Evolutionary conservation across 2,329 filamentous ascomycete genomes (phyloP).

Genomic region (Bipolaris cookei): DNA sequence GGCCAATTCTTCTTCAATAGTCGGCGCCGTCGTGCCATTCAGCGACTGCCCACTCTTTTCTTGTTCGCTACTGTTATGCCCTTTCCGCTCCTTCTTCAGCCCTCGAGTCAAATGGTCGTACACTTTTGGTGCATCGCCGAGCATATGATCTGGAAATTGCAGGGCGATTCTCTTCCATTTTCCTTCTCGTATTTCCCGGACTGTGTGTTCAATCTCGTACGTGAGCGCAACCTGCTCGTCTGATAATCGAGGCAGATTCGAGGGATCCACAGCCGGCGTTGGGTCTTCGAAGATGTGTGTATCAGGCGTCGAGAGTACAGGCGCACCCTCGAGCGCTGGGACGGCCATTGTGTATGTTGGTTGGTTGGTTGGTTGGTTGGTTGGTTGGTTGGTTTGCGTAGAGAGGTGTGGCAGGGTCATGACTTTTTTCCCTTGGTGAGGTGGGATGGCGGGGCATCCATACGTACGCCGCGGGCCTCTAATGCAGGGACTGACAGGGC

Average conservation of each 20-base stretch:
- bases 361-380: neutral
- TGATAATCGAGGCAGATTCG: constrained; percentile 50
- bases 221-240: constrained; percentile 75
- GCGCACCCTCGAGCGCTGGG: constrained; percentile 51
- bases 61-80: constrained; percentile 8
- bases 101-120: constrained; percentile 68
- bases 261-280: constrained; percentile 50
- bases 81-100: constrained; percentile 47
- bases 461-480: constrained; percentile 2
- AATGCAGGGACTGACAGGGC: constrained; percentile 12
- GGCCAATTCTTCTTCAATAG: constrained; percentile 24
- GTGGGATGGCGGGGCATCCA: constrained; percentile 15
- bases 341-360: constrained; percentile 33
- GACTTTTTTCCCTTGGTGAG: constrained; percentile 19
- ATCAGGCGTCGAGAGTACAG: constrained; percentile 68
- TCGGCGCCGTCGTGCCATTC: constrained; percentile 8
- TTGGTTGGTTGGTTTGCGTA: constrained; percentile 3
- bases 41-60: constrained; percentile 4
- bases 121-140: constrained; percentile 82
- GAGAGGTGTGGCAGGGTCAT: constrained; percentile 22
- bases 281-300: constrained; percentile 65
- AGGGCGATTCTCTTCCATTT: constrained; percentile 80
- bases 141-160: constrained; percentile 96
- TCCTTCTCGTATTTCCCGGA: constrained; percentile 73
- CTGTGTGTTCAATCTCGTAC: constrained; percentile 86